These are phyloP conservation scores for Stachybotrys chlorohalonatus DNA, from an alignment of 2,329 filamentous ascomycete genomes.

Conservation along the genomic window DNA sequence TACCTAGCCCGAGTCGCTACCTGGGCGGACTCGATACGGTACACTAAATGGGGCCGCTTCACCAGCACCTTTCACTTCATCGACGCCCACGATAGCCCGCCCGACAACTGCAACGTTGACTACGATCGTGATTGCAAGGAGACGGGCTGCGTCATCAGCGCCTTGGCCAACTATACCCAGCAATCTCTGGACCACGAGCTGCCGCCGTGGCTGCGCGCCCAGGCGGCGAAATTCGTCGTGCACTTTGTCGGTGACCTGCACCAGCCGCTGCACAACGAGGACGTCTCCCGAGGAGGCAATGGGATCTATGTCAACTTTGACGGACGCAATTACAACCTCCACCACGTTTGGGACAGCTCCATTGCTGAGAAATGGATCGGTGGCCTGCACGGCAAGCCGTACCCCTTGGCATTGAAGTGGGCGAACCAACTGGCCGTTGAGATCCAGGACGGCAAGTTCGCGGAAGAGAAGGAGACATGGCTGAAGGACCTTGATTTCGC, in stretches of 20 bases:
- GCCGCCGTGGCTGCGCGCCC: slow-evolving; percentile 34
- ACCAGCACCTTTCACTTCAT: slow-evolving; percentile 60
- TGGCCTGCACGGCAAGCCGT: slow-evolving; percentile 39
- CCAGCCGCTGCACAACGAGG: slow-evolving; percentile 58
- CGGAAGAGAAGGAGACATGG: slow-evolving; percentile 42
- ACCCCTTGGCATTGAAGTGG: slow-evolving; percentile 43
- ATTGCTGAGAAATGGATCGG: slow-evolving; percentile 59
- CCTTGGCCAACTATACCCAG: slow-evolving; percentile 51
- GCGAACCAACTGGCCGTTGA: slow-evolving; percentile 43
- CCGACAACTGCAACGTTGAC: slow-evolving; percentile 46
- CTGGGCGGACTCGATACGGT: slow-evolving; percentile 59
- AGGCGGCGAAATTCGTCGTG: slow-evolving; percentile 57
- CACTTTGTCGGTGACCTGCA: slow-evolving; percentile 65
- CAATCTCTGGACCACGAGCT: slow-evolving; percentile 40
- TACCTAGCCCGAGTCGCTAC: slow-evolving; percentile 56
- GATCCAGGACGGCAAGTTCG: slow-evolving; percentile 49
- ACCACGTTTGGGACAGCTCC: slow-evolving; percentile 64
- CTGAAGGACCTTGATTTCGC: slow-evolving; percentile 44
- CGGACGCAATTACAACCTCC: slow-evolving; percentile 51
- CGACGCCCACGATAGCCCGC: slow-evolving; percentile 56
- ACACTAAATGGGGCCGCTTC: slow-evolving; percentile 54
- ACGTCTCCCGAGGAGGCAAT: slow-evolving; percentile 58
- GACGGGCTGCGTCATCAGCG: slow-evolving; percentile 52
- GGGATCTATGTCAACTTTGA: slow-evolving; percentile 56
- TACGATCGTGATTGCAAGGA: slow-evolving; percentile 52